Conservation (phyloP, 2,329 filamentous ascomycete genomes). For the Cadophora luteo-olivacea region DNA sequence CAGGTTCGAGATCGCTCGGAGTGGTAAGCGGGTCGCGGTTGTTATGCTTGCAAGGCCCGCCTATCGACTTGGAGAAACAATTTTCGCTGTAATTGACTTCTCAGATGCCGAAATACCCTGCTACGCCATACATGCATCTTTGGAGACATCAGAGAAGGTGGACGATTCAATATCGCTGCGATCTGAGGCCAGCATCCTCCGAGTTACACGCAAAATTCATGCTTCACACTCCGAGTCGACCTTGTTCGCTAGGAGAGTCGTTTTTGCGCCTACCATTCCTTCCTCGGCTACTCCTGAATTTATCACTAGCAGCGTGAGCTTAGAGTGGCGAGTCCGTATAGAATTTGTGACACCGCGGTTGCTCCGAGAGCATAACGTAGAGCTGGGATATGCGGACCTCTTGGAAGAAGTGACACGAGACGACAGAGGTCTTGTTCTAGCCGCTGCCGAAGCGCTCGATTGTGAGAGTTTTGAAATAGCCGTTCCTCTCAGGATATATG, state of each 20-base stretch:
- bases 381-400: constrained; percentile 53
- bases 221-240: constrained; percentile 81
- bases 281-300: constrained; percentile 87
- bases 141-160: constrained; percentile 88
- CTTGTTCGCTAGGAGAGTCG: constrained; percentile 78
- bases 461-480: constrained; percentile 92
- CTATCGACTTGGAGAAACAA: constrained; percentile 86
- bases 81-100: constrained; percentile 87
- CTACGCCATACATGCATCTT: constrained; percentile 81
- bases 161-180: constrained; percentile 81
- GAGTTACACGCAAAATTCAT: constrained; percentile 84
- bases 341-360: constrained; percentile 86
- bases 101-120: constrained; percentile 77
- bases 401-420: constrained; percentile 81
- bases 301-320: constrained; percentile 83
- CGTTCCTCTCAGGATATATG: constrained; percentile 84
- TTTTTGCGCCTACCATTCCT: constrained; percentile 86
- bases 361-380: constrained; percentile 45
- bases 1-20: constrained; percentile 92
- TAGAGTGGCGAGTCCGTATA: constrained; percentile 88
- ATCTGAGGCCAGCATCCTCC: constrained; percentile 83
- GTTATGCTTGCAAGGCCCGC: constrained; percentile 88
- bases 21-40: constrained; percentile 89
- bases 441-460: constrained; percentile 77
- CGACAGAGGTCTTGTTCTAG: constrained; percentile 78